A percentile compares a stretch with the other conserved stretches of the same genome.
phyloP scores from a whole-genome alignment of 2,329 filamentous ascomycete species.

The Fusarium sp. region DNA sequence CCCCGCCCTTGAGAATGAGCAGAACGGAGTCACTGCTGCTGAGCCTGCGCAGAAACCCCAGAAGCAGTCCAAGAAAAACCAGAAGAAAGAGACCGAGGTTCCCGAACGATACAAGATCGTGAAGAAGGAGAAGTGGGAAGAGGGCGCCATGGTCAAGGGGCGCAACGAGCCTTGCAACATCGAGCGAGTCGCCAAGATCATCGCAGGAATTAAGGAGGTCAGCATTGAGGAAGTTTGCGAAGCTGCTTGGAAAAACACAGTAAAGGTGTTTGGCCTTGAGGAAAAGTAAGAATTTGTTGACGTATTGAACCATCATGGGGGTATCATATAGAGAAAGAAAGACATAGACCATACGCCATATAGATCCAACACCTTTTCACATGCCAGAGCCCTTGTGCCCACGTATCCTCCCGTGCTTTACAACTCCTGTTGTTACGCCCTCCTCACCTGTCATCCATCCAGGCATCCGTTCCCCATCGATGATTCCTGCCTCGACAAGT shows the following conservation, averaged over 20 bases:
- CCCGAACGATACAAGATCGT: slow-evolving; percentile 82
- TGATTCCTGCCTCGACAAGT: slow-evolving; percentile 79
- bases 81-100: slow-evolving; percentile 73
- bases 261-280: slow-evolving; percentile 80
- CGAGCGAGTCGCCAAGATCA: slow-evolving; percentile 85
- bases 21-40: slow-evolving; percentile 41
- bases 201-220: slow-evolving; percentile 87
- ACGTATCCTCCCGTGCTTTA: slow-evolving; percentile 74
- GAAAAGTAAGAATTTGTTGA: slow-evolving; percentile 44
- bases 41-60: slow-evolving; percentile 48
- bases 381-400: slow-evolving; percentile 69
- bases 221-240: slow-evolving; percentile 86
- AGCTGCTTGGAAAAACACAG: slow-evolving; percentile 85
- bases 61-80: slow-evolving; percentile 61
- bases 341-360: slow-evolving; percentile 43
- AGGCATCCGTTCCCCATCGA: slow-evolving; percentile 84
- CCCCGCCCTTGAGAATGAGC: slow-evolving; percentile 34
- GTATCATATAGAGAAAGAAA: slow-evolving; percentile 51
- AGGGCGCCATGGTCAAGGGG: slow-evolving; percentile 91
- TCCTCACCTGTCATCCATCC: slow-evolving; percentile 93
- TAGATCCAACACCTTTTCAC: slow-evolving; percentile 48
- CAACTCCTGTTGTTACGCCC: slow-evolving; percentile 78
- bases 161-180: slow-evolving; percentile 94
- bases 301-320: slow-evolving; percentile 30
- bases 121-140: slow-evolving; percentile 95